These are phyloP conservation scores for Anisodus tanguticus DNA, from an alignment of 257 asterid species.

Conservation along the genomic window DNA sequence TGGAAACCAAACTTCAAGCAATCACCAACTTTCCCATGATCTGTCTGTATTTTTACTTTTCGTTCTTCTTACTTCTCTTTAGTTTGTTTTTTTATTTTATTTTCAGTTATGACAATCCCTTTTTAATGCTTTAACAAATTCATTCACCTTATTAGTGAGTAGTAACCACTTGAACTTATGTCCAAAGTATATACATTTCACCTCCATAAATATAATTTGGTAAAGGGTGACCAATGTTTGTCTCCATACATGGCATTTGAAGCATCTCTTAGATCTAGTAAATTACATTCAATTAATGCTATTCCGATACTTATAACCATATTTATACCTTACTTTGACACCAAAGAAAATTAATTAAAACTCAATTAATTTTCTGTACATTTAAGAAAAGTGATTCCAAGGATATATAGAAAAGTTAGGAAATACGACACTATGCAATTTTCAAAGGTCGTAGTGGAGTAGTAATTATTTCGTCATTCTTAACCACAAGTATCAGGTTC, in stretches of 20 bases:
- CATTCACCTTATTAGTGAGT: not conserved
- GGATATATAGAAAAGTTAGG: not conserved
- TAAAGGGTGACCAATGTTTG: not conserved
- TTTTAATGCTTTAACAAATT: conserved; percentile 15
- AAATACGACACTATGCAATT: not conserved
- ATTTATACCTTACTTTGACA: not conserved
- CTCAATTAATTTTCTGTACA: not conserved
- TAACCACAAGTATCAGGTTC: not conserved
- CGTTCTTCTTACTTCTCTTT: conserved; percentile 23
- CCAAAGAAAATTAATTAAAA: not conserved
- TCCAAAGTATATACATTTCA: not conserved
- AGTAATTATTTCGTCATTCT: not conserved
- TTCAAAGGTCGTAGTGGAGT: not conserved
- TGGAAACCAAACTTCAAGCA: conserved; percentile 33
- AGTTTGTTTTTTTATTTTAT: not conserved
- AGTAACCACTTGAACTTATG: not conserved
- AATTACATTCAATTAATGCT: conserved; percentile 13
- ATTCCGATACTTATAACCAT: not conserved
- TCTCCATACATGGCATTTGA: conserved; percentile 21
- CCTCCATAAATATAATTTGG: conserved; percentile 13
- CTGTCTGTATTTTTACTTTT: conserved; percentile 30
- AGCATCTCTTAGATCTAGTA: not conserved
- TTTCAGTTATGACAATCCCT: conserved; percentile 25
- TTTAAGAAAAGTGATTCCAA: not conserved
- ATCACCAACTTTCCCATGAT: conserved; percentile 36